Evolutionary conservation across 495 filamentous ascomycete species (phyloP).

Genomic region (Hyaloscypha bicolor): DNA sequence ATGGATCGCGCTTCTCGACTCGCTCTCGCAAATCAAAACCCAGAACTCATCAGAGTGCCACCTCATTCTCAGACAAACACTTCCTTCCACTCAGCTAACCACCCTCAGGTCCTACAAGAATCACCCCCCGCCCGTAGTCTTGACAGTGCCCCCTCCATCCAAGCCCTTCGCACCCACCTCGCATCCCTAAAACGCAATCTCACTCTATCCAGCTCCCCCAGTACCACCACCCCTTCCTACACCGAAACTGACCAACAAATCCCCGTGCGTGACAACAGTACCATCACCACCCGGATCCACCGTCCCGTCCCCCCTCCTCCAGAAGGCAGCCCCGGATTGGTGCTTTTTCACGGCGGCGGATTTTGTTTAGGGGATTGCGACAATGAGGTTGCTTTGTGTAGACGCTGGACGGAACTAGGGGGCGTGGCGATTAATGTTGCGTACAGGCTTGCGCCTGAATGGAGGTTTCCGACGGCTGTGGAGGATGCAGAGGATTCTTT

Average conservation of each 20-base stretch:
- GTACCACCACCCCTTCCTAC: neutral
- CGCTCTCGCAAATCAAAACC: neutral
- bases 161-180: neutral
- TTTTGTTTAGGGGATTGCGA: slow-evolving; percentile 43
- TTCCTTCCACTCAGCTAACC: neutral
- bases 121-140: neutral
- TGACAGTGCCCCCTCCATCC: neutral
- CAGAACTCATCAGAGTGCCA: neutral
- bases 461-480: slow-evolving; percentile 45
- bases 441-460: slow-evolving; percentile 50
- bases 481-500: slow-evolving; percentile 53
- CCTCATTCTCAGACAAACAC: too few species aligned
- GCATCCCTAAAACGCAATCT: neutral
- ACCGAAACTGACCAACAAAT: slow-evolving; percentile 38
- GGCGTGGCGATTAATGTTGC: slow-evolving; percentile 41
- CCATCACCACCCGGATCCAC: slow-evolving; percentile 28
- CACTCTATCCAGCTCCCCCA: neutral
- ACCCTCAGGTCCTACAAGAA: neutral
- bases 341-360: slow-evolving; percentile 47
- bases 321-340: slow-evolving; percentile 41
- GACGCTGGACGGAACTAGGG: slow-evolving; percentile 36
- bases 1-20: neutral
- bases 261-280: slow-evolving; percentile 41
- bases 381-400: slow-evolving; percentile 36
- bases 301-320: slow-evolving; percentile 33